These are phyloP conservation scores for Trifolium fragiferum DNA, from an alignment of 306 rosid genomes.

Conservation along the genomic window DNA sequence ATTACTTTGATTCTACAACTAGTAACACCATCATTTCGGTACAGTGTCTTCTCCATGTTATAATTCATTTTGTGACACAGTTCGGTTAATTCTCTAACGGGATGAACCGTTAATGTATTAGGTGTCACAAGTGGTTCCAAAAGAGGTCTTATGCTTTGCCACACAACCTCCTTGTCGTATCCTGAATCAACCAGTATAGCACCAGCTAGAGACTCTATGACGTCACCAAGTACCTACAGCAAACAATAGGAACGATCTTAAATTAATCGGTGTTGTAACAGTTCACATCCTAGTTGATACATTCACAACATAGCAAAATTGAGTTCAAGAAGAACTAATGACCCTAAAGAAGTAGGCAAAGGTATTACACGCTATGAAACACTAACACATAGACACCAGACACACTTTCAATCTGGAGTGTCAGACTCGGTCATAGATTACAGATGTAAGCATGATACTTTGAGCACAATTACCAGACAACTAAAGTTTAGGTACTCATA, in stretches of 20 bases:
- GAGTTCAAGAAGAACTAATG: too few relatives aligned
- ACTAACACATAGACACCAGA: too few relatives aligned
- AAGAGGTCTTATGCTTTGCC: slow-evolving; percentile 64
- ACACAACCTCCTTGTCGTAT: slow-evolving; percentile 56
- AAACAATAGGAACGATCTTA: not conserved
- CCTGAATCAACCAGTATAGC: slow-evolving; percentile 80
- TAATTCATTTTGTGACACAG: slow-evolving; percentile 53
- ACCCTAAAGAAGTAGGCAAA: too few relatives aligned
- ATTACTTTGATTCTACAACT: slow-evolving; percentile 50
- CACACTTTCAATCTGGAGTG: too few relatives aligned
- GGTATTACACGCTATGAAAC: too few relatives aligned
- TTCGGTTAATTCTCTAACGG: slow-evolving; percentile 55
- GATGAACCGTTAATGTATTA: slow-evolving; percentile 58
- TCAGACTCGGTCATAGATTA: too few relatives aligned
- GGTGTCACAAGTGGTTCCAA: slow-evolving; percentile 77
- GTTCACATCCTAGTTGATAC: too few relatives aligned
- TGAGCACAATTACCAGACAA: too few relatives aligned
- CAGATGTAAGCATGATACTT: too few relatives aligned
- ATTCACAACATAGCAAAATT: not conserved
- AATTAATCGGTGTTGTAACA: too few relatives aligned
- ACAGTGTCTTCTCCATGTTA: slow-evolving; percentile 1
- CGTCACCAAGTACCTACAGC: slow-evolving; percentile 77
- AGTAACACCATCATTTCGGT: slow-evolving; percentile 30
- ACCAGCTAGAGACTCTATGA: slow-evolving; percentile 84
- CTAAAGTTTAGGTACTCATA: too few relatives aligned